Conservation (phyloP, 108 stramenopile genomes). For the Asterionellopsis glacialis region DNA sequence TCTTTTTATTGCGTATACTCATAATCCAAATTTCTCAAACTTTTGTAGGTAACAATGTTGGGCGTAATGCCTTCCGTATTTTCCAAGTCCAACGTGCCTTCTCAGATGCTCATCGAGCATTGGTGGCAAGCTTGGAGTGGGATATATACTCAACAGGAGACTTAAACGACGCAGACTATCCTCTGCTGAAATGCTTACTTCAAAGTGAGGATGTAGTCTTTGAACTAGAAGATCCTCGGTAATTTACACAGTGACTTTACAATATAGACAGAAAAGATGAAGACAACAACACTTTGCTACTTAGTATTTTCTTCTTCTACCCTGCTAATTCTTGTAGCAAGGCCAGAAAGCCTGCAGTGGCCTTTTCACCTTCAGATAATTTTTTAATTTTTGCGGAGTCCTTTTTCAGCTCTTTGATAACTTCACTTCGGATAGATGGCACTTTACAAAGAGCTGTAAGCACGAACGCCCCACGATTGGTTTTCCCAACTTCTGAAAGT, state of each 20-base stretch:
- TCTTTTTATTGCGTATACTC: no score
- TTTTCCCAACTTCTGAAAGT: conserved; percentile 42
- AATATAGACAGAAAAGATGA: neutral
- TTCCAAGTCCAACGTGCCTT: conserved; percentile 85
- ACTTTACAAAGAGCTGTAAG: conserved; percentile 58
- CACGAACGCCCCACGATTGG: conserved; percentile 81
- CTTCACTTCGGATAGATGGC: conserved; percentile 33
- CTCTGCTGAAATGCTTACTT: conserved; percentile 74
- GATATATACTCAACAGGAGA: conserved; percentile 57
- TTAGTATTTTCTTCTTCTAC: neutral
- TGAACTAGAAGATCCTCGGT: conserved; percentile 29
- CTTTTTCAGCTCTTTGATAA: conserved; percentile 38
- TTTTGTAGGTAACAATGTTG: conserved; percentile 79
- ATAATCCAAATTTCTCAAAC: no score
- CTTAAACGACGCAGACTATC: conserved; percentile 51
- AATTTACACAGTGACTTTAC: neutral
- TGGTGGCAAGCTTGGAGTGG: conserved; percentile 82
- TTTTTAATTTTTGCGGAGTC: conserved; percentile 35
- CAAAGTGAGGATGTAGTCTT: conserved; percentile 77
- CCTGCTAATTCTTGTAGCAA: conserved; percentile 32
- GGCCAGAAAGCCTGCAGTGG: conserved; percentile 53
- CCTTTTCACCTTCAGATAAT: conserved; percentile 28
- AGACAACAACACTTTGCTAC: neutral
- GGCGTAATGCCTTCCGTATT: conserved; percentile 91
- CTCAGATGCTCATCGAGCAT: conserved; percentile 78